Evolutionary conservation across 768 basidiomycete genomes (phyloP).

Genomic region (Macrolepiota fuliginosa): DNA sequence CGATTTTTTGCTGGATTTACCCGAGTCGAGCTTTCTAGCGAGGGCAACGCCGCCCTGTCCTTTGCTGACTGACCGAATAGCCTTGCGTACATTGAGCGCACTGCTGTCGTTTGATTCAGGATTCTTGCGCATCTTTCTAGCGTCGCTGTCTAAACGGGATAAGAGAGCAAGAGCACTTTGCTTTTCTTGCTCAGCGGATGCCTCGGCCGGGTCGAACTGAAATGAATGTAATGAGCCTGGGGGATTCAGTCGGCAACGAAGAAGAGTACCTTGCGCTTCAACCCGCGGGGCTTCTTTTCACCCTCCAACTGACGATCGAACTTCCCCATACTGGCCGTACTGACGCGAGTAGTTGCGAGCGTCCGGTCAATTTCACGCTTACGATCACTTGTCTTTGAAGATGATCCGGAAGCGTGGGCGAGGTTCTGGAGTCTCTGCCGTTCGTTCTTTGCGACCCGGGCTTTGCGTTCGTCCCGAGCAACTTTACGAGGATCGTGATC

Average conservation of each 20-base stretch:
- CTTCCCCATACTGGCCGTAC: conserved; percentile 94
- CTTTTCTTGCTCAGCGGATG: conserved; percentile 63
- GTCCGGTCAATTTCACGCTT: conserved; percentile 76
- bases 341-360: conserved; percentile 70
- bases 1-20: background rate
- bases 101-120: conserved; percentile 41
- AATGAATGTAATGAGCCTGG: background rate
- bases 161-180: conserved; percentile 73
- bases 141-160: conserved; percentile 69
- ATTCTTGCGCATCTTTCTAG: conserved; percentile 57
- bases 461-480: conserved; percentile 78
- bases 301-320: conserved; percentile 91
- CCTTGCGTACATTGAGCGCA: conserved; percentile 86
- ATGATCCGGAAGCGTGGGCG: conserved; percentile 45
- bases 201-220: conserved; percentile 86
- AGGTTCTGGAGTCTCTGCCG: conserved; percentile 72
- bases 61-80: conserved; percentile 73
- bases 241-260: background rate
- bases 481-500: conserved; percentile 78
- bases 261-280: conserved; percentile 86
- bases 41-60: conserved; percentile 64
- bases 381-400: conserved; percentile 37
- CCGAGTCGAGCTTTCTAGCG: conserved; percentile 21
- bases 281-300: conserved; percentile 82
- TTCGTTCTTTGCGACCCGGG: conserved; percentile 81